Evolutionary conservation across 2,329 filamentous ascomycete species (phyloP), one percentile per base, ranked within the genome.

Genomic region (Pleomassaria siparia): DNA sequence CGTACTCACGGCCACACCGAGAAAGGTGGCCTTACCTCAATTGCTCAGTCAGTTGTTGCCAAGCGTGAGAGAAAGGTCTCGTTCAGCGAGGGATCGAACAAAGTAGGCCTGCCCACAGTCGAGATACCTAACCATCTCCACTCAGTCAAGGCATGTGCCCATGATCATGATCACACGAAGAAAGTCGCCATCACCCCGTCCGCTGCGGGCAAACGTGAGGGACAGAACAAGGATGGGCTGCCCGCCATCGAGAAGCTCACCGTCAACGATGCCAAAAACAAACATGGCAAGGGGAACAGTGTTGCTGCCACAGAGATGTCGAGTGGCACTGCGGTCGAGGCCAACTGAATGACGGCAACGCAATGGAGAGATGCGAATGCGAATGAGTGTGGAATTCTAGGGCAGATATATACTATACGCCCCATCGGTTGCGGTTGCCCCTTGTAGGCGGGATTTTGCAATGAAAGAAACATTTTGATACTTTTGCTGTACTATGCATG

Each of bases 31-130:
- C 54, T 74, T 33, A 65, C 67, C 18, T 66, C 72, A 18, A 57
- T 64, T 13, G 72, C 73, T 11, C 68, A 74, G 59, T 67, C 67
- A n/a, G 59, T 74, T 8, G 70, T 60, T 20, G 60, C 72, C 10
- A 69, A 56, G 40, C 53, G 58, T 47, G 60, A 62, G 41, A 51
- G 56, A 15, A 42, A 54, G 43, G 29, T 50, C 10, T 46, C 54
- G 26, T 32, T 51, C 44, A 50, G 44, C 33, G 49, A 52, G n/a
- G 41, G n/a, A 22, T 49, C 47, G 8, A 51, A 47, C 26, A 26
- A 26, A 26, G 25, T 6, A 26, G 25, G 25, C n/a, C n/a, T n/a
- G n/a, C n/a, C n/a, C n/a, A n/a, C n/a, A n/a, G n/a, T n/a, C n/a
- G n/a, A n/a, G n/a, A n/a, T n/a, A n/a, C n/a, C n/a, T n/a, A n/a